phyloP scores from a whole-genome alignment of 176 grass and related monocot species.

The Cymbopogon citratus region DNA sequence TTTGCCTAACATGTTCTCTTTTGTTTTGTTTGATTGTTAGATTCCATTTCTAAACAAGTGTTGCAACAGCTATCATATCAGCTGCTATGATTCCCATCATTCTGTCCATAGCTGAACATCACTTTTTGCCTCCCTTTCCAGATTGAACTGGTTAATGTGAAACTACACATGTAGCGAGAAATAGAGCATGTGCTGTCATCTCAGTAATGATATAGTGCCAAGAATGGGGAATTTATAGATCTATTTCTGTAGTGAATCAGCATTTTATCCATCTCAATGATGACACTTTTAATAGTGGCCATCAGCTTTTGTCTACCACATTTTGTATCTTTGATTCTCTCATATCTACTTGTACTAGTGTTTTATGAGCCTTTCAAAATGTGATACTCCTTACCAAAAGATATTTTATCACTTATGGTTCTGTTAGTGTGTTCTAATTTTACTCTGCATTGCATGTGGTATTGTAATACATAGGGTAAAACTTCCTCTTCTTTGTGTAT shows the following conservation, averaged over 20 bases:
- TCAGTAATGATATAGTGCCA: neutral
- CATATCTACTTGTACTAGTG: neutral
- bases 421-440: neutral
- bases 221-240: neutral
- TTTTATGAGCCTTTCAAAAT: neutral
- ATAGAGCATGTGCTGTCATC: neutral
- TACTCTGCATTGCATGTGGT: neutral
- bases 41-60: conserved; percentile 24
- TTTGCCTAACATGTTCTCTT: conserved; percentile 12
- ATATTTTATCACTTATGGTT: neutral
- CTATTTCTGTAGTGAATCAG: neutral
- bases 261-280: neutral
- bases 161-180: neutral
- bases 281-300: neutral
- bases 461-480: neutral
- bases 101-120: neutral
- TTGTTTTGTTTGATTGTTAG: conserved; percentile 25
- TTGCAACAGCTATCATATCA: conserved; percentile 38
- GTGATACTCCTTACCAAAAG: neutral
- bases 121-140: neutral
- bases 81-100: conserved; percentile 19
- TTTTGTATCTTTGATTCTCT: neutral
- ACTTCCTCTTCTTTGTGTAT: neutral
- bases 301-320: neutral
- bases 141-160: neutral